Evolutionary conservation across 257 asterid genomes (phyloP).

Genomic region (Ligustrum vulgare): DNA sequence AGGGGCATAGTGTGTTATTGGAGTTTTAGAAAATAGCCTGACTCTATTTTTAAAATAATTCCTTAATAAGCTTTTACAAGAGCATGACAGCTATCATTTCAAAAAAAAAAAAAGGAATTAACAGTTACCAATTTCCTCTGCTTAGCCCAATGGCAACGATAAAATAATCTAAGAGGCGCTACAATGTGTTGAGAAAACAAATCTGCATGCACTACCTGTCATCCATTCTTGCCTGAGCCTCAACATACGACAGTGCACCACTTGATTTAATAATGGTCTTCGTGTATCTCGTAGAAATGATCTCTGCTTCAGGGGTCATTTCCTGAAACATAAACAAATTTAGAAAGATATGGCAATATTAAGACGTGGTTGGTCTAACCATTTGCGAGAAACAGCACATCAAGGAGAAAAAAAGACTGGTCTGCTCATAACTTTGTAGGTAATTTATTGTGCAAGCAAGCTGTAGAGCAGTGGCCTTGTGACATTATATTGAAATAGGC

Average conservation of each 20-base stretch:
- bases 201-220: conserved; percentile 56
- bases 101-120: conserved; percentile 7
- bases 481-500: not conserved
- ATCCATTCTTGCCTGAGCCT: conserved; percentile 99
- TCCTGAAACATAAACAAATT: conserved; percentile 54
- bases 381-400: conserved; percentile 2
- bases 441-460: not conserved
- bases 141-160: not conserved
- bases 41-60: too few relatives aligned
- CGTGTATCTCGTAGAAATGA: conserved; percentile 77
- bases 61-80: not conserved
- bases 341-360: conserved; percentile 12
- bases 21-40: too few relatives aligned
- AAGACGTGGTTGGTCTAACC: conserved; percentile 2
- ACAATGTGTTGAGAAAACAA: not conserved
- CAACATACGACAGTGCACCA: conserved; percentile 95
- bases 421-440: not conserved
- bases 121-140: not conserved
- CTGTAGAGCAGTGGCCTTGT: not conserved
- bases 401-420: not conserved
- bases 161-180: not conserved
- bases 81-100: conserved; percentile 11
- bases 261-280: conserved; percentile 87
- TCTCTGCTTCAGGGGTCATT: conserved; percentile 93
- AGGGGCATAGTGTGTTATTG: too few relatives aligned